A percentile compares a stretch with the other conserved stretches of the same genome.
Conservation (phyloP, 768 basidiomycete genomes). For the Chiua virens region DNA sequence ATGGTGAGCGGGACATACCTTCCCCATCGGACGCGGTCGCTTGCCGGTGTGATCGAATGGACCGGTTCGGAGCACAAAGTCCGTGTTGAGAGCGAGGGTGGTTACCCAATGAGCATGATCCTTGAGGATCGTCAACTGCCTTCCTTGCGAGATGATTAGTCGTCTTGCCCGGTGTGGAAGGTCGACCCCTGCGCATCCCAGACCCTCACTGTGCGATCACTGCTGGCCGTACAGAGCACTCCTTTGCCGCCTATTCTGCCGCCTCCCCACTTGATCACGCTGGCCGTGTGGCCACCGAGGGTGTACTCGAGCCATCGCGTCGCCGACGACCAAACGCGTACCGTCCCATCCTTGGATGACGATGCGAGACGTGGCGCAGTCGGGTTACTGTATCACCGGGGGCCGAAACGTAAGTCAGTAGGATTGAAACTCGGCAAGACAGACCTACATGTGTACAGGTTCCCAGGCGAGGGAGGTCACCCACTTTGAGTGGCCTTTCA, state of each 20-base stretch:
- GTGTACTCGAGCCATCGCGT: conserved; percentile 76
- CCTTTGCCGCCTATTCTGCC: conserved; percentile 64
- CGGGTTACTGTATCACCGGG: conserved; percentile 61
- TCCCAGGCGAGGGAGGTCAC: conserved; percentile 99
- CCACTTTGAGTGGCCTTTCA: conserved; percentile 96
- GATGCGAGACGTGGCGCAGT: conserved; percentile 84
- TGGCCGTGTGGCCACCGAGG: conserved; percentile 90
- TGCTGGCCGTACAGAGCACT: conserved; percentile 91
- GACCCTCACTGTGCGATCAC: conserved; percentile 89
- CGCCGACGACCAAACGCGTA: conserved; percentile 89
- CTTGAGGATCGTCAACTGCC: conserved; percentile 78
- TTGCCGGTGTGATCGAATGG: conserved; percentile 87
- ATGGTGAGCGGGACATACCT: conserved; percentile 45
- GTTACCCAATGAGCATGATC: conserved; percentile 99
- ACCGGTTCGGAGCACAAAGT: conserved; percentile 92
- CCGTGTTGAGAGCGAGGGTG: conserved; percentile 91
- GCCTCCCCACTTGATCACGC: conserved; percentile 94
- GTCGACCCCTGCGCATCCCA: conserved; percentile 87
- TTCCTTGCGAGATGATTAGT: conserved; percentile 55
- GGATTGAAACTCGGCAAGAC: neutral
- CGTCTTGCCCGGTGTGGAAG: neutral
- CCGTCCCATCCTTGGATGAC: conserved; percentile 94
- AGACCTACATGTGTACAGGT: conserved; percentile 82
- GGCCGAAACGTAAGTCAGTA: conserved; percentile 3
- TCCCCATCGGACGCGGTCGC: conserved; percentile 78